Evolutionary conservation across 164 flowering plant genomes (phyloP), one percentile per base, ranked within the genome.

Genomic region (Tetracentron sinense): DNA sequence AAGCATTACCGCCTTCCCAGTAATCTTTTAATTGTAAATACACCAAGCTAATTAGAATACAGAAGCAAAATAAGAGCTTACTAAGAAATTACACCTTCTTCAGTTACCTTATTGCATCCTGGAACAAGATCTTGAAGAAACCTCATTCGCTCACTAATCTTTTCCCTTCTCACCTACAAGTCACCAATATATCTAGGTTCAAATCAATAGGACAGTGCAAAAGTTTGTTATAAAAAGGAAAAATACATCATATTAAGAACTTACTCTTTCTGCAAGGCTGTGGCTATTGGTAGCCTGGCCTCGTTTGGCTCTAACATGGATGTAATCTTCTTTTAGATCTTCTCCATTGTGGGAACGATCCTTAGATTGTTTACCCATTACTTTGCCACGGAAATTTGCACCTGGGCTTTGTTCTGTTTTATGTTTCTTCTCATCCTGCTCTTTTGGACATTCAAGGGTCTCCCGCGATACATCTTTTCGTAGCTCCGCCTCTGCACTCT

Each of bases 41-140:
- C 64, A 30, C 2, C 54, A n/a, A 27, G 27, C 17, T 23, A 14
- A 35, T 49, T 38, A 58, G 67, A 49, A 47, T 8, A 14, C 15
- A 26, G 21, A 20, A 54, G 22, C 12, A 61, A 61, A 42, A 4
- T 33, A 31, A 52, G 25, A 44, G 4, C 15, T 48, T 20, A 19
- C 20, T 19, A 26, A 23, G 4, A 50, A 58, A 26, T 21, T 26
- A 26, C 28, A 46, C 46, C 22, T 28, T 62, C 31, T 14, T 28
- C 20, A 47, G 22, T 57, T 71, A 93, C 98, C 96, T 93, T 93
- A 71, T 83, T 87, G 75, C 98, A 93, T 57, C 98, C 98, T 0
- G 98, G 98, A 61, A 93, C 98, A 73, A 93, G 95, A 69, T 93
- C 98, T 78, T 93, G 98, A 63, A 93, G 96, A 85, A 89, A 73